phyloP scores from a whole-genome alignment of 768 basidiomycete species.

The Pleurotus pulmonarius region DNA sequence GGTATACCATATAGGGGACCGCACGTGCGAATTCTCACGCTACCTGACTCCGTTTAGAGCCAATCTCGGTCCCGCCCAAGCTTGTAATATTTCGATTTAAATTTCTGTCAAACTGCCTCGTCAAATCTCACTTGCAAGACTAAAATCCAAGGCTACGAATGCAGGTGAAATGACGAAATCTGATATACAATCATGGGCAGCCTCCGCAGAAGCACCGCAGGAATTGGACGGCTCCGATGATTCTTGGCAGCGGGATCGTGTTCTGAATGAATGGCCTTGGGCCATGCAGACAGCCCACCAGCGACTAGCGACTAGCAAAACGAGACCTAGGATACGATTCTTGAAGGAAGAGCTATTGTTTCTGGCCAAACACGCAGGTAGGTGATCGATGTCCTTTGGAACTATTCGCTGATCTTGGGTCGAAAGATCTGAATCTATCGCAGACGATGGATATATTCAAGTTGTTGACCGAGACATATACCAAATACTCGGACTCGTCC shows the following conservation, averaged over 20 bases:
- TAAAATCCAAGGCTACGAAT: slow-evolving; percentile 44
- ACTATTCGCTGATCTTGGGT: slow-evolving; percentile 5
- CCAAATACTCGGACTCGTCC: slow-evolving; percentile 68
- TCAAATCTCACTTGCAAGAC: slow-evolving; percentile 40
- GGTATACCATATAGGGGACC: no score
- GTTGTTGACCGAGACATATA: slow-evolving; percentile 71
- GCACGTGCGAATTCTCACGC: no score
- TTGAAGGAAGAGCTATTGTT: slow-evolving; percentile 58
- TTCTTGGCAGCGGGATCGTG: slow-evolving; percentile 52
- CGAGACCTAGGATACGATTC: slow-evolving; percentile 54
- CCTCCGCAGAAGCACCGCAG: slow-evolving; percentile 33
- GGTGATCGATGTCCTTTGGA: slow-evolving; percentile 15
- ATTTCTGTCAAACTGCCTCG: slow-evolving; percentile 29
- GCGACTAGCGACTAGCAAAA: slow-evolving; percentile 46
- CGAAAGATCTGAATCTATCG: slow-evolving; percentile 52
- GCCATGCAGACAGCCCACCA: slow-evolving; percentile 53
- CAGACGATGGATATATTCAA: slow-evolving; percentile 70
- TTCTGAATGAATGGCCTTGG: slow-evolving; percentile 51
- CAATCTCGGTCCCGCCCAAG: no score
- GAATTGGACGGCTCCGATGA: slow-evolving; percentile 26
- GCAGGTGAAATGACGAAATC: slow-evolving; percentile 38
- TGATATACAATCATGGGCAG: slow-evolving; percentile 65
- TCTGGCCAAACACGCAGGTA: slow-evolving; percentile 56
- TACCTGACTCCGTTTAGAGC: no score
- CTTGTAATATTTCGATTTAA: neutral